Conservation (phyloP, 169 alveolate genomes). For the Theileria equi region DNA sequence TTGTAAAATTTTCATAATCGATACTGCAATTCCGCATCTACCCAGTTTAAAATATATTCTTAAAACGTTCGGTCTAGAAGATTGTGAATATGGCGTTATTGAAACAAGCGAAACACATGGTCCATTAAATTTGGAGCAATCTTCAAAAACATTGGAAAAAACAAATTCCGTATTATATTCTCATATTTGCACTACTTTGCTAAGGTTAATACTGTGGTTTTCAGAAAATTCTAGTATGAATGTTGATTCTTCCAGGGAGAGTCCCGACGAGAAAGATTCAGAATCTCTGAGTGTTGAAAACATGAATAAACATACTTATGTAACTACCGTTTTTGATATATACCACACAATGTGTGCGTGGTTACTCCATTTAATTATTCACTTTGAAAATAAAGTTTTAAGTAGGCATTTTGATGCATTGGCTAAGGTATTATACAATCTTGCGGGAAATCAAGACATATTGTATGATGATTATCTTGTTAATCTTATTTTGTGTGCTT, state of each 20-base stretch:
- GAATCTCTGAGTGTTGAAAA: neutral
- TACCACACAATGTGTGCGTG: no score
- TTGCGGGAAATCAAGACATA: slow-evolving; percentile 23
- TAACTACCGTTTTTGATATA: no score
- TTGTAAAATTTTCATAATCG: neutral
- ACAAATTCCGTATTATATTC: slow-evolving; percentile 23
- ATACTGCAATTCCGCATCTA: slow-evolving; percentile 17
- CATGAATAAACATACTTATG: no score
- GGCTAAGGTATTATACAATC: slow-evolving; percentile 30
- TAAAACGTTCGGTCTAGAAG: slow-evolving; percentile 4
- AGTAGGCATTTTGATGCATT: slow-evolving; percentile 39
- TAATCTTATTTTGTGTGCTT: slow-evolving; percentile 31
- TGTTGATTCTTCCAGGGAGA: neutral
- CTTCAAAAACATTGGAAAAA: neutral
- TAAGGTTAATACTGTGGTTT: slow-evolving; percentile 25
- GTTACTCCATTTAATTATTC: slow-evolving; percentile 48
- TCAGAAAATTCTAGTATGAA: slow-evolving; percentile 11
- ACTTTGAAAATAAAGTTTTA: slow-evolving; percentile 41
- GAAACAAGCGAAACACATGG: slow-evolving; percentile 3
- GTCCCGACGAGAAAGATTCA: neutral
- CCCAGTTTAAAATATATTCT: slow-evolving; percentile 29
- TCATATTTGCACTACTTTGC: slow-evolving; percentile 15
- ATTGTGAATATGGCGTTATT: neutral
- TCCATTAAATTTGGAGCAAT: neutral
- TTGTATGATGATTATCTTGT: slow-evolving; percentile 22